Conservation (phyloP, 495 filamentous ascomycete genomes). For the Pyronema omphalodes region DNA sequence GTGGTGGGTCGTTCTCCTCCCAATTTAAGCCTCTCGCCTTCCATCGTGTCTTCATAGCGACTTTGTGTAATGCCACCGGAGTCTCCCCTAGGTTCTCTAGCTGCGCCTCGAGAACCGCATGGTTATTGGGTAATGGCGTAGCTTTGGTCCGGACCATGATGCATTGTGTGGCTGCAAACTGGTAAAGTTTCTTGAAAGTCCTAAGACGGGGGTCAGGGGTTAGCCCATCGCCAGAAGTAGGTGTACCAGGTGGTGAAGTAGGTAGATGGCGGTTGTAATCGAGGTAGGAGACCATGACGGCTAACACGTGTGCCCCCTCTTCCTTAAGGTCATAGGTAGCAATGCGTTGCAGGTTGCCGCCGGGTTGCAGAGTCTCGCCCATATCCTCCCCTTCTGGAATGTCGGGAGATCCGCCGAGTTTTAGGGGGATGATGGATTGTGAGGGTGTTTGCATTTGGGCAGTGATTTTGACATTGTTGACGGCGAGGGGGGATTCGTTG, state of each 20-base stretch:
- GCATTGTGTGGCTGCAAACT: conserved; percentile 80
- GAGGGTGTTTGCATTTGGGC: conserved; percentile 92
- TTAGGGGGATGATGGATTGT: conserved; percentile 34
- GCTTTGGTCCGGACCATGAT: conserved; percentile 81
- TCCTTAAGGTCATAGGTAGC: conserved; percentile 78
- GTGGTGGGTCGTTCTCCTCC: conserved; percentile 34
- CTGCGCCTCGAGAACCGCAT: conserved; percentile 64
- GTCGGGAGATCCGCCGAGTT: conserved; percentile 31
- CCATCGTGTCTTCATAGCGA: conserved; percentile 34
- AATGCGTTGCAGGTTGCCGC: conserved; percentile 63
- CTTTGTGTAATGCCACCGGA: conserved; percentile 39
- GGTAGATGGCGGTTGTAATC: conserved; percentile 28
- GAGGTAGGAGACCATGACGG: conserved; percentile 86
- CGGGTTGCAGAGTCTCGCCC: conserved; percentile 39
- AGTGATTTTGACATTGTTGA: conserved; percentile 54
- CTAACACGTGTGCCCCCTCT: conserved; percentile 80
- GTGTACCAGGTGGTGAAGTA: not conserved
- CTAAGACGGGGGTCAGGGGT: conserved; percentile 37
- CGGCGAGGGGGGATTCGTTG: conserved; percentile 39
- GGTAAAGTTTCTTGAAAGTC: conserved; percentile 89
- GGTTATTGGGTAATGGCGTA: conserved; percentile 33
- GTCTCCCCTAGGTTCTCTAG: conserved; percentile 77
- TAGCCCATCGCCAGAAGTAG: conserved; percentile 3
- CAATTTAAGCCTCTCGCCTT: conserved; percentile 34
- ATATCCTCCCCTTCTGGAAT: conserved; percentile 22